Evolutionary conservation across 371 early-diverging fungal genomes (phyloP).

Genomic region (Apophysomyces elegans): DNA sequence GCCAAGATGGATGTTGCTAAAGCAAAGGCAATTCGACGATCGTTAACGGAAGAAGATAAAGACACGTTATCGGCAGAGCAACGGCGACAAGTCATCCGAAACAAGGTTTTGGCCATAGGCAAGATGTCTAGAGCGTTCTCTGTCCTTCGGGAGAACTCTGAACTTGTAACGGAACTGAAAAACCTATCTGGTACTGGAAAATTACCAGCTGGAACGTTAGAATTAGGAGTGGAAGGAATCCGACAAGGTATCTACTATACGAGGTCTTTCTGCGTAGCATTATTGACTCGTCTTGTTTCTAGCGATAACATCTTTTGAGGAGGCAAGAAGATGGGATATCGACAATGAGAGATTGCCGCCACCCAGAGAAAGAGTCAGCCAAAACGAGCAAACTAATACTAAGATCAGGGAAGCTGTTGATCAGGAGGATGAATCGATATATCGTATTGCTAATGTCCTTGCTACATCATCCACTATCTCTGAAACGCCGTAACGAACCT

Average conservation of each 20-base stretch:
- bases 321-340: slow-evolving; percentile 85
- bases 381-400: slow-evolving; percentile 49
- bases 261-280: background rate
- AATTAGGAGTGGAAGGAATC: slow-evolving; percentile 90
- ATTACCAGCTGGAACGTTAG: slow-evolving; percentile 85
- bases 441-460: slow-evolving; percentile 20
- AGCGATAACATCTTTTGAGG: slow-evolving; percentile 91
- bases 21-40: slow-evolving; percentile 18
- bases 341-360: slow-evolving; percentile 96
- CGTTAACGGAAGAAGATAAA: slow-evolving; percentile 22
- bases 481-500: background rate
- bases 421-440: slow-evolving; percentile 31
- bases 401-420: slow-evolving; percentile 49
- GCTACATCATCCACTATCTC: slow-evolving; percentile 7
- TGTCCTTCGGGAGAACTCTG: slow-evolving; percentile 87
- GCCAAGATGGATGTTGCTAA: slow-evolving; percentile 18
- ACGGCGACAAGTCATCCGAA: slow-evolving; percentile 76
- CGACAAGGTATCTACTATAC: slow-evolving; percentile 57
- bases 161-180: slow-evolving; percentile 92
- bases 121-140: slow-evolving; percentile 89
- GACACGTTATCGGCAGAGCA: slow-evolving; percentile 52
- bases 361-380: slow-evolving; percentile 28
- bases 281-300: background rate
- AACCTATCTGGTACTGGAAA: slow-evolving; percentile 76
- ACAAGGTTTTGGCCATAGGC: slow-evolving; percentile 93